A percentile compares a stretch with the other conserved stretches of the same genome.
phyloP scores from a whole-genome alignment of 306 rosid species.

The Acacia confusa region DNA sequence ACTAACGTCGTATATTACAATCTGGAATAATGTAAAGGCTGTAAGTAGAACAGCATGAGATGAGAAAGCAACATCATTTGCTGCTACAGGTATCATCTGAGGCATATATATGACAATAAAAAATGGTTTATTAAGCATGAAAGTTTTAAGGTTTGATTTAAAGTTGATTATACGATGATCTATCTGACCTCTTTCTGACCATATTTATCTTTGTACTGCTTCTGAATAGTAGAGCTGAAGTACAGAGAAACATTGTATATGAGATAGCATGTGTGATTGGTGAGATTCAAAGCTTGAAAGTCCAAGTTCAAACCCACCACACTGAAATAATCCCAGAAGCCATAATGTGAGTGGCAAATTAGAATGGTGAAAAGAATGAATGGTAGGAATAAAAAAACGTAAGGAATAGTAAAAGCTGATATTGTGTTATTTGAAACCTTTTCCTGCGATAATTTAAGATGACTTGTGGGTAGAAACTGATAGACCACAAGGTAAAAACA shows the following conservation, averaged over 20 bases:
- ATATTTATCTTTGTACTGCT: constrained; percentile 68
- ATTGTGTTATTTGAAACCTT: constrained; percentile 42
- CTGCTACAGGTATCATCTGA: constrained; percentile 98
- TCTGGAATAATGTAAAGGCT: constrained; percentile 68
- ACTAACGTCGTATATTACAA: constrained; percentile 74
- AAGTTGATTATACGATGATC: background rate
- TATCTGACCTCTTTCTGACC: constrained; percentile 36
- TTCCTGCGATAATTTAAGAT: constrained; percentile 77
- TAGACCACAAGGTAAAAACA: constrained; percentile 70
- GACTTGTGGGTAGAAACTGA: constrained; percentile 84
- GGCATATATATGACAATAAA: background rate
- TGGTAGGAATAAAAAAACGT: too few relatives aligned
- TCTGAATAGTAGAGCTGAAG: constrained; percentile 71
- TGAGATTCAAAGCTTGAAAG: constrained; percentile 74
- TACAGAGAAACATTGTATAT: constrained; percentile 77
- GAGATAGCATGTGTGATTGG: constrained; percentile 81
- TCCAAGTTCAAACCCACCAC: constrained; percentile 93
- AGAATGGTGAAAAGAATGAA: too few relatives aligned
- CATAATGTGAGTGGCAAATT: too few relatives aligned
- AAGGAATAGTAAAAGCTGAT: too few relatives aligned
- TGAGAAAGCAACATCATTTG: constrained; percentile 94
- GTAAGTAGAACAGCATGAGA: constrained; percentile 81
- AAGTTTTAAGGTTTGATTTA: background rate
- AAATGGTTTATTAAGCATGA: too few relatives aligned
- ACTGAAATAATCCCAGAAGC: constrained; percentile 28